Conservation (phyloP, 2,329 filamentous ascomycete genomes). For the Akanthomyces lecanii region DNA sequence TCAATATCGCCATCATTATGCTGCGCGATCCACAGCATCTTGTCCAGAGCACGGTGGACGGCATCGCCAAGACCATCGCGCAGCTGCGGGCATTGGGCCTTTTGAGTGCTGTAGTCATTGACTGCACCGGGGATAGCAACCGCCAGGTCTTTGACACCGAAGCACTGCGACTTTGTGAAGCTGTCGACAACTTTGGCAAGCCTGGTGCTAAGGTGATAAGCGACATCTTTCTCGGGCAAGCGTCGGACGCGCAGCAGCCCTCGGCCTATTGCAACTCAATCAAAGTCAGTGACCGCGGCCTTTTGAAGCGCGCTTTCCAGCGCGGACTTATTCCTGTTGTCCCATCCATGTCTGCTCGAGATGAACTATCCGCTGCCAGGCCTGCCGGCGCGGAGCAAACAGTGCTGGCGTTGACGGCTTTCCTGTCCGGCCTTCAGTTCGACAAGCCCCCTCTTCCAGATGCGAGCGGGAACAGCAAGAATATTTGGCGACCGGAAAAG, state of each 20-base stretch:
- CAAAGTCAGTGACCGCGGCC: constrained; percentile 29
- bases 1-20: constrained; percentile 78
- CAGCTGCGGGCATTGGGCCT: constrained; percentile 82
- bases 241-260: constrained; percentile 10
- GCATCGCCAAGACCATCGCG: constrained; percentile 76
- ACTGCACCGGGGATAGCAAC: constrained; percentile 51
- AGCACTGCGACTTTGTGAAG: constrained; percentile 67
- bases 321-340: constrained; percentile 36
- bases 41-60: constrained; percentile 63
- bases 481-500: constrained; percentile 30
- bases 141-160: constrained; percentile 53
- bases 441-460: constrained; percentile 10
- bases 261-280: constrained; percentile 26
- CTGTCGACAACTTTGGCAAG: constrained; percentile 65
- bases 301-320: constrained; percentile 30
- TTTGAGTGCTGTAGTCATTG: constrained; percentile 75
- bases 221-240: constrained; percentile 13
- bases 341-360: constrained; percentile 38
- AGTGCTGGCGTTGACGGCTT: constrained; percentile 70
- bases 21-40: constrained; percentile 69
- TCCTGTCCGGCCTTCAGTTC: constrained; percentile 65
- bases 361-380: constrained; percentile 36
- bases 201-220: constrained; percentile 62
- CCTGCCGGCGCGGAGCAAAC: constrained; percentile 54
- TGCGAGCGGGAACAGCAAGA: not conserved